Base-by-base conservation (phyloP, 1,284 basidiomycete genomes). In the Trametes versicolor region DNA sequence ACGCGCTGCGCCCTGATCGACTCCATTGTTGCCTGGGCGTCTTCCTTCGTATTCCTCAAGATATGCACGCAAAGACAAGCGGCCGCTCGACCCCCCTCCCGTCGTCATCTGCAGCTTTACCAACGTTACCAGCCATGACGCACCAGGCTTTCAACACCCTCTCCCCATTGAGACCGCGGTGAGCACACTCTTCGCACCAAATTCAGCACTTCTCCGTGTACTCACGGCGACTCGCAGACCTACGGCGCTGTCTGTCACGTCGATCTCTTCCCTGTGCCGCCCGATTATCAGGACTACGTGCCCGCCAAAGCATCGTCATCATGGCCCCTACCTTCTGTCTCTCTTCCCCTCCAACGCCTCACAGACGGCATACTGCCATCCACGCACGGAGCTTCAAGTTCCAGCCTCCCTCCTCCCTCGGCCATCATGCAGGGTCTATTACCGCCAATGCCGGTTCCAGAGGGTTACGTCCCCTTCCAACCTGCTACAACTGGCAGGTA, bases 201-300 rank as follows among this genome's bases (percentile, higher is more conserved):
- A 2, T 29, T 21, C 29, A n/a, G n/a, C n/a, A n/a, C n/a, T n/a
- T n/a, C 45, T 56, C 29, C 43, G 41, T 34, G 29, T 65, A 25
- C 56, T 54, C 47, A 51, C 47, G 57, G 32, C 21, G 32, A 49
- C 51, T 43, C n/a, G n/a, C n/a, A 81, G 62, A 78, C 77, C 5
- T 79, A 85, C 39, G 87, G 87, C 12, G 77, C 88, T n/a, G 74
- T 90, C 12, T 89, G 88, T 72, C 87, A 85, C 5, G 85, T 87
- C 45, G 88, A 90, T 75, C 79, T 90, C n/a, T 90, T 88, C 67
- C 85, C 86, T 2, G 82, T 87, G 8, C 80, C 81, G 27, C 72
- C 72, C 4, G 54, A 72, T 13, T 32, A 19, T 3, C 17, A 23
- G 19, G 13, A n/a, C 8, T 21, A n/a, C 19, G 17, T 51, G 1